Percentiles rank a stretch among this genome's conserved stretches.
These are phyloP conservation scores for Mycena capillaripes DNA, from an alignment of 768 basidiomycete genomes.

Conservation along the genomic window DNA sequence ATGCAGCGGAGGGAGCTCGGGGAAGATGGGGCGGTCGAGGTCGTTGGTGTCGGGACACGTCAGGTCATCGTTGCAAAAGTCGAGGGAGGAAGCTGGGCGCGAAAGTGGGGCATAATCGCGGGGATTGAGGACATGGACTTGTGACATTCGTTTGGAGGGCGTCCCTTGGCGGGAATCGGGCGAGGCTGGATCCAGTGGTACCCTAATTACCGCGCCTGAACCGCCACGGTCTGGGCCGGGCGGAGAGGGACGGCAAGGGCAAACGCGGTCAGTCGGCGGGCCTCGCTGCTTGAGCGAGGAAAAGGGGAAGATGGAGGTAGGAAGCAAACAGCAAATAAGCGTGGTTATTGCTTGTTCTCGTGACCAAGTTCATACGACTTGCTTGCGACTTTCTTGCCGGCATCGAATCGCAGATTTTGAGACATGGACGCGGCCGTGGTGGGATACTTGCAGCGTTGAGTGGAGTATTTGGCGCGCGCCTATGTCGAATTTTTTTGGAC, in stretches of 20 bases:
- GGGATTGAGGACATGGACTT: constrained; percentile 61
- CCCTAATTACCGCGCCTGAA: constrained; percentile 58
- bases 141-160: constrained; percentile 64
- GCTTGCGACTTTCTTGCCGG: no score
- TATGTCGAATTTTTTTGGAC: no score
- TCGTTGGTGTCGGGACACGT: not conserved
- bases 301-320: constrained; percentile 13
- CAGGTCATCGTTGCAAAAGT: constrained; percentile 24
- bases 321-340: not conserved
- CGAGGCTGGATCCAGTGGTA: constrained; percentile 24
- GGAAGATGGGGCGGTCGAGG: constrained; percentile 61
- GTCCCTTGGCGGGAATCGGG: constrained; percentile 19
- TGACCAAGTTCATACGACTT: no score
- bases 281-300: constrained; percentile 63
- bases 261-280: constrained; percentile 66
- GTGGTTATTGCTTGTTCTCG: no score
- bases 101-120: constrained; percentile 47
- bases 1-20: constrained; percentile 75
- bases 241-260: constrained; percentile 70
- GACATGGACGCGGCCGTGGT: no score
- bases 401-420: no score
- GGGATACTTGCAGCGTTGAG: no score
- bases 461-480: no score
- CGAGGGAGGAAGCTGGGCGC: constrained; percentile 21
- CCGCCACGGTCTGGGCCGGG: constrained; percentile 78